Evolutionary conservation across 495 filamentous ascomycete species (phyloP).

Genomic region (Daldinia vernicosa): DNA sequence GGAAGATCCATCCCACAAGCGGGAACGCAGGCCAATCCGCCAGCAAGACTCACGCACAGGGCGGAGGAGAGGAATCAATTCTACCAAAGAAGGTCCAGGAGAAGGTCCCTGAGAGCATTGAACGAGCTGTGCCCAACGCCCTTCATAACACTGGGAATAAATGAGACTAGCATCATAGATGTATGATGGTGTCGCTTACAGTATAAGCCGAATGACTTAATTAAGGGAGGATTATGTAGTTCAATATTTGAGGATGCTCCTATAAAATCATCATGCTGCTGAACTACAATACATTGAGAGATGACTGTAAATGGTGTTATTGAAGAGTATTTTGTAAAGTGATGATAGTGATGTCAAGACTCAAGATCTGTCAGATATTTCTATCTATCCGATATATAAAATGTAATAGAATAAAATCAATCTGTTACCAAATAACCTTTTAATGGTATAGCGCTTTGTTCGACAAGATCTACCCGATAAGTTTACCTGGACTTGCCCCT

Average conservation of each 20-base stretch:
- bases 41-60: conserved; percentile 32
- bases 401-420: no score
- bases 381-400: no score
- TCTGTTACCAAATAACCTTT: no score
- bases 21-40: conserved; percentile 8
- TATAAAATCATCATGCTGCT: neutral
- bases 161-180: conserved; percentile 10
- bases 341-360: no score
- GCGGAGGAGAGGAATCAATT: conserved; percentile 24
- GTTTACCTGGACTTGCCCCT: neutral
- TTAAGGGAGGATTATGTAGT: neutral
- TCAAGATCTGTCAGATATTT: no score
- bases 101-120: conserved; percentile 28
- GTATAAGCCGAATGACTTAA: neutral
- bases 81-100: conserved; percentile 36
- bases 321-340: neutral
- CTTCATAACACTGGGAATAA: conserved; percentile 30
- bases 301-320: neutral
- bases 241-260: neutral
- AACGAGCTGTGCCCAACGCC: conserved; percentile 25
- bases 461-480: neutral
- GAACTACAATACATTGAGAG: neutral
- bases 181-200: neutral
- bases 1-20: conserved; percentile 24
- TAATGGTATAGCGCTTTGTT: no score